phyloP scores from a whole-genome alignment of 140 eudicot species.

The Bidens hawaiensis region DNA sequence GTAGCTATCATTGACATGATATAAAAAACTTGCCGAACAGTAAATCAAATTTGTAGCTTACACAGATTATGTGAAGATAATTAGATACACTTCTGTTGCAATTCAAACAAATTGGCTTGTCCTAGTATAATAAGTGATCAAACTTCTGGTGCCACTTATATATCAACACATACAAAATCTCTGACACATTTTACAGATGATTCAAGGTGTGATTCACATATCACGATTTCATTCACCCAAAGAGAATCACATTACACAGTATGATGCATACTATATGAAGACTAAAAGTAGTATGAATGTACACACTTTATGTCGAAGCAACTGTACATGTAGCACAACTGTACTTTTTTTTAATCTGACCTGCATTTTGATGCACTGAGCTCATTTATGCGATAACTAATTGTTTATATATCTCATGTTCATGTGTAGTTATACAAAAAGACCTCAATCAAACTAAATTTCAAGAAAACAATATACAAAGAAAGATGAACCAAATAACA shows the following conservation, averaged over 20 bases:
- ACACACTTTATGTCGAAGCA: too few species aligned
- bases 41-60: too few species aligned
- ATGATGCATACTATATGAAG: not conserved
- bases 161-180: not conserved
- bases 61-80: too few species aligned
- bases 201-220: not conserved
- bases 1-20: not conserved
- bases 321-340: constrained; percentile 3
- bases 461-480: not conserved
- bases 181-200: not conserved
- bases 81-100: not conserved
- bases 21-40: not conserved
- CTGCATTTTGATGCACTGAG: not conserved
- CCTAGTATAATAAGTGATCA: not conserved
- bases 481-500: not conserved
- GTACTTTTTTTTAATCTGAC: too few species aligned
- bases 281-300: not conserved
- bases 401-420: not conserved
- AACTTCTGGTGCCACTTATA: not conserved
- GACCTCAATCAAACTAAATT: too few species aligned
- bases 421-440: not conserved
- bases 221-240: not conserved
- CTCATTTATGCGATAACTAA: not conserved
- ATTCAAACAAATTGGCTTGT: not conserved
- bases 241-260: not conserved